These are phyloP conservation scores for Flaveria bidentis DNA, from an alignment of 129 eudicot species.

Conservation along the genomic window DNA sequence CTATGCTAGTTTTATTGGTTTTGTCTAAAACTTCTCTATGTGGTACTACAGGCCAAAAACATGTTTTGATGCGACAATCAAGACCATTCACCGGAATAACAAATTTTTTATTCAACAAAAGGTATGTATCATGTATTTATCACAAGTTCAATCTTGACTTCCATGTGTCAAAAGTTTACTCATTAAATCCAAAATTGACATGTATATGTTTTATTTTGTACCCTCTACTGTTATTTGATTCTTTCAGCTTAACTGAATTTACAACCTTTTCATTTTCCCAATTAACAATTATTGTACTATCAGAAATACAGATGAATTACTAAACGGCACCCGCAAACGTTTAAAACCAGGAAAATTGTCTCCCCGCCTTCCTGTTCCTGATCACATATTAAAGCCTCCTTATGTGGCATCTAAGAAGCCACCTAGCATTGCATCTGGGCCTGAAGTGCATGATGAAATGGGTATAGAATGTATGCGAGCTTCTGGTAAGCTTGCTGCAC, in stretches of 20 bases:
- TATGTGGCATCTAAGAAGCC: constrained; percentile 55
- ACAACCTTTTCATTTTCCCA: neutral
- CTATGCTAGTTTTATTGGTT: neutral
- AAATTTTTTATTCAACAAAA: constrained; percentile 62
- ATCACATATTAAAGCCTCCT: constrained; percentile 68
- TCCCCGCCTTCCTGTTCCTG: constrained; percentile 79
- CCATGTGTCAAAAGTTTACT: neutral
- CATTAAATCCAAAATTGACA: neutral
- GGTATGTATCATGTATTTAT: constrained; percentile 40
- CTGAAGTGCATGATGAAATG: constrained; percentile 70
- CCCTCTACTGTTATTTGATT: neutral
- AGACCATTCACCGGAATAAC: constrained; percentile 50
- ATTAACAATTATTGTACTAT: neutral
- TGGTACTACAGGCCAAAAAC: constrained; percentile 52
- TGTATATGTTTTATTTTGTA: neutral
- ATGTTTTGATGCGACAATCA: constrained; percentile 57
- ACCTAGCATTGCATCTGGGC: constrained; percentile 67
- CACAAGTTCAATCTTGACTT: neutral
- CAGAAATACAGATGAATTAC: constrained; percentile 49
- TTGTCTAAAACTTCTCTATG: constrained; percentile 1
- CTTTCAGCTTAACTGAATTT: neutral
- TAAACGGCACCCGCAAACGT: constrained; percentile 46
- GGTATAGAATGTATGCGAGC: constrained; percentile 89
- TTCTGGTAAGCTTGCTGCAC: constrained; percentile 93
- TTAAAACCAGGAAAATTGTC: constrained; percentile 77